These are phyloP conservation scores for Pleurotus pulmonarius DNA, from an alignment of 768 basidiomycete species.

Conservation along the genomic window DNA sequence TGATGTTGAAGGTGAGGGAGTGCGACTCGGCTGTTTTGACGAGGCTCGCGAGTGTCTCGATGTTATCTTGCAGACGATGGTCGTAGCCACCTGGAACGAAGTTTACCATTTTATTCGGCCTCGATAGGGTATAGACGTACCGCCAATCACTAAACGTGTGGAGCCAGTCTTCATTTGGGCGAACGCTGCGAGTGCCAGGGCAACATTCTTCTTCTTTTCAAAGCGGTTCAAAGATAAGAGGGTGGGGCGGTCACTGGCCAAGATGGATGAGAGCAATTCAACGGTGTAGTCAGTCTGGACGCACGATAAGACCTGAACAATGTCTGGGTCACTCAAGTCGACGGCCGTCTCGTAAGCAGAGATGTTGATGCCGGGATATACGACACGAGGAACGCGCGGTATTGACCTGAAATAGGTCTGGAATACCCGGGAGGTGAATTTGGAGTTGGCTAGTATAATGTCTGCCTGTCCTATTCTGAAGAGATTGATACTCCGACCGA, in stretches of 20 bases:
- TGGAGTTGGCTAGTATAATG: slow-evolving; percentile 86
- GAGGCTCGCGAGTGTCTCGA: slow-evolving; percentile 60
- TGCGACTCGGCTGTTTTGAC: slow-evolving; percentile 52
- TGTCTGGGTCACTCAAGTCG: slow-evolving; percentile 43
- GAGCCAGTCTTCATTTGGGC: slow-evolving; percentile 38
- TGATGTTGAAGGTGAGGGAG: slow-evolving; percentile 56
- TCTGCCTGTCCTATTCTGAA: slow-evolving; percentile 73
- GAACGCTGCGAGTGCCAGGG: slow-evolving; percentile 79
- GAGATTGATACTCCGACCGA: slow-evolving; percentile 1
- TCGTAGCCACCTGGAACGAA: slow-evolving; percentile 77
- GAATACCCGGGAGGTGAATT: slow-evolving; percentile 85
- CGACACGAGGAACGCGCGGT: slow-evolving; percentile 56
- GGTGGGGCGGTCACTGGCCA: slow-evolving; percentile 59
- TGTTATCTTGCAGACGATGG: slow-evolving; percentile 80
- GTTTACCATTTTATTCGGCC: too few species aligned
- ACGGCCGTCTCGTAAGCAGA: slow-evolving; percentile 56
- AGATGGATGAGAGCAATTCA: neutral
- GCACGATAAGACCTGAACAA: slow-evolving; percentile 54
- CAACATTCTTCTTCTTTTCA: slow-evolving; percentile 91
- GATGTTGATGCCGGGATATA: slow-evolving; percentile 95
- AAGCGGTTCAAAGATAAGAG: slow-evolving; percentile 91
- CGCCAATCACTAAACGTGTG: too few species aligned
- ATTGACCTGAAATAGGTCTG: slow-evolving; percentile 72
- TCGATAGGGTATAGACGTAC: too few species aligned
- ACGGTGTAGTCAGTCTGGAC: slow-evolving; percentile 23